These are phyloP conservation scores for Magnolia officinalis DNA, from an alignment of 164 flowering plant species.

Conservation along the genomic window DNA sequence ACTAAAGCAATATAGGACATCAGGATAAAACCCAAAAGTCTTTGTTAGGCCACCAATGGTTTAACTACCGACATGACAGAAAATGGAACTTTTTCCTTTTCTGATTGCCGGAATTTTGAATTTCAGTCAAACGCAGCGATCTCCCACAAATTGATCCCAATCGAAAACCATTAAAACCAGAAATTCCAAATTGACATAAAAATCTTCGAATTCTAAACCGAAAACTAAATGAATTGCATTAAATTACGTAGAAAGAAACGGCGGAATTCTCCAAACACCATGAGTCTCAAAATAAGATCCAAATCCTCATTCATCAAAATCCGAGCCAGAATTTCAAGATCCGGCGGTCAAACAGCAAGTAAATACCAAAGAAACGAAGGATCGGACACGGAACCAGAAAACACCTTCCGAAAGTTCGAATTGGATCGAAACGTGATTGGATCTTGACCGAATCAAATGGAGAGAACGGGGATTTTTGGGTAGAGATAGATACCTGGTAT, in stretches of 20 bases:
- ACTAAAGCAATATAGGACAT: too few species aligned
- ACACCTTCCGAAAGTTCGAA: not conserved
- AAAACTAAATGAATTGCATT: not conserved
- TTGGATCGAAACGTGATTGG: not conserved
- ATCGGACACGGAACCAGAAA: not conserved
- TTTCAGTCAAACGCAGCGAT: not conserved
- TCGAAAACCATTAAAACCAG: not conserved
- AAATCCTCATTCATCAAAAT: not conserved
- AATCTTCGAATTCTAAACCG: not conserved
- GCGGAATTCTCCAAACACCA: not conserved
- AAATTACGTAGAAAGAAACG: not conserved
- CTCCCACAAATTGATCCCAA: not conserved
- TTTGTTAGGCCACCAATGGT: too few species aligned
- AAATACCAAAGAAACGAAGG: not conserved
- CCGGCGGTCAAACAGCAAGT: not conserved
- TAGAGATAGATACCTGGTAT: slow-evolving; percentile 48
- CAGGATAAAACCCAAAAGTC: too few species aligned
- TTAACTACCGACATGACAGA: too few species aligned
- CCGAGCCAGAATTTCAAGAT: not conserved
- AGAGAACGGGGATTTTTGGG: not conserved
- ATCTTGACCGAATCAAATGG: not conserved
- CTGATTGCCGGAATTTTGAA: too few species aligned
- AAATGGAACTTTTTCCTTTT: too few species aligned
- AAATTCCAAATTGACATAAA: not conserved
- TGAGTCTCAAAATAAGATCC: not conserved